Percentiles rank a stretch among this genome's conserved stretches.
These are phyloP conservation scores for Xylaria flabelliformis DNA, from an alignment of 495 filamentous ascomycete species.

Conservation along the genomic window DNA sequence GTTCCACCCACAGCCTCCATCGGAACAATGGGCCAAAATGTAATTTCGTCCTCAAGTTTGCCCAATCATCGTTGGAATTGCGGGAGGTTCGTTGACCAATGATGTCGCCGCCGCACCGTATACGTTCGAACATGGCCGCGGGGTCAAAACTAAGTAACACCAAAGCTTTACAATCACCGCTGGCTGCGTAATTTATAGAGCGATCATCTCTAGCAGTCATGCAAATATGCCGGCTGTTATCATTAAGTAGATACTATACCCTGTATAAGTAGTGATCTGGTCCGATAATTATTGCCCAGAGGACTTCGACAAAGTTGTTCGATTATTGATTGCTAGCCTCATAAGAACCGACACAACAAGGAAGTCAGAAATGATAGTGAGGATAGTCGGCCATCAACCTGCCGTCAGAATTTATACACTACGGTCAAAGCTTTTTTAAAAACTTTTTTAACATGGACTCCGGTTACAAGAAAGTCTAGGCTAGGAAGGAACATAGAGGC, in stretches of 20 bases:
- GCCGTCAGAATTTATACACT: no score
- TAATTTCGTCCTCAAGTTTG: neutral
- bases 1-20: slow-evolving; percentile 5
- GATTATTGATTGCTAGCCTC: no score
- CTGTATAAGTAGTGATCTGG: slow-evolving; percentile 44
- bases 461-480: no score
- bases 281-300: slow-evolving; percentile 49
- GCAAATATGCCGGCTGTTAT: slow-evolving; percentile 52
- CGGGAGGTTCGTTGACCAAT: slow-evolving; percentile 26
- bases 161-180: slow-evolving; percentile 49
- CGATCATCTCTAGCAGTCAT: slow-evolving; percentile 67
- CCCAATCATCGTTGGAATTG: neutral
- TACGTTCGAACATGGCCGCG: slow-evolving; percentile 42
- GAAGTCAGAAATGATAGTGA: no score
- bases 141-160: slow-evolving; percentile 72
- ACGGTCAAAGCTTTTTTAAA: no score
- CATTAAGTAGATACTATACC: slow-evolving; percentile 64
- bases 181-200: slow-evolving; percentile 62
- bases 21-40: slow-evolving; percentile 8
- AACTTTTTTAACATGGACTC: no score
- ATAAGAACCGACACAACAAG: no score
- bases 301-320: no score
- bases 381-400: no score
- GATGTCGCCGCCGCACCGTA: slow-evolving; percentile 44
- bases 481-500: no score